Evolutionary conservation across 2,329 filamentous ascomycete genomes (phyloP).

Genomic region (Talaromyces marneffei): DNA sequence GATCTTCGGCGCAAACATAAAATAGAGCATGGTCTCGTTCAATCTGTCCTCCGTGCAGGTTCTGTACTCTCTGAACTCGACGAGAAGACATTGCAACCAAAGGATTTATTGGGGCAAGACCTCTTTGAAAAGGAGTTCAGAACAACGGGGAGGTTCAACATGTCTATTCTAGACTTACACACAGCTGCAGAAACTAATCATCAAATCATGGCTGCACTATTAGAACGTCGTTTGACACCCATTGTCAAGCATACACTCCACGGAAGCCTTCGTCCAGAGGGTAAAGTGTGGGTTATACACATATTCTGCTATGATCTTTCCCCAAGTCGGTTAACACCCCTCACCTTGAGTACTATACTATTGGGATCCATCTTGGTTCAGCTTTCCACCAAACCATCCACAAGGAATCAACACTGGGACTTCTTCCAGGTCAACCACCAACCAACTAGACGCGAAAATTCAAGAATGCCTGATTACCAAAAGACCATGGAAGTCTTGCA

Average conservation of each 20-base stretch:
- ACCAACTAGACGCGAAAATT: neutral
- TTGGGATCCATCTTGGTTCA: neutral
- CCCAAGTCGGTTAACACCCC: neutral
- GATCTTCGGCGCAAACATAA: neutral
- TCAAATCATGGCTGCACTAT: neutral
- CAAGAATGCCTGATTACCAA: neutral
- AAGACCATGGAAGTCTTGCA: neutral
- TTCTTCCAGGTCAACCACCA: neutral
- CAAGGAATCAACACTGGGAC: neutral
- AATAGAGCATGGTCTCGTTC: neutral
- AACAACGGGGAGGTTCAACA: neutral
- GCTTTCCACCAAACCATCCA: neutral
- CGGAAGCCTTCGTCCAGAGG: neutral
- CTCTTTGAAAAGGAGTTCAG: neutral
- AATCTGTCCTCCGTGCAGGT: neutral
- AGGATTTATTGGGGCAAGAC: neutral
- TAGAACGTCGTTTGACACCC: neutral
- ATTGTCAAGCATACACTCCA: neutral
- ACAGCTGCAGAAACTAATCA: neutral
- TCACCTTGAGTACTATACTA: neutral
- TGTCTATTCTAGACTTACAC: neutral
- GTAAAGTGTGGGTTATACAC: neutral
- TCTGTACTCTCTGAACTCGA: neutral
- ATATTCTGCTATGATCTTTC: neutral
- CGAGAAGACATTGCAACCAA: neutral